Base-by-base conservation (phyloP, 108 stramenopile genomes). In the Poteriospumella lacustris region DNA sequence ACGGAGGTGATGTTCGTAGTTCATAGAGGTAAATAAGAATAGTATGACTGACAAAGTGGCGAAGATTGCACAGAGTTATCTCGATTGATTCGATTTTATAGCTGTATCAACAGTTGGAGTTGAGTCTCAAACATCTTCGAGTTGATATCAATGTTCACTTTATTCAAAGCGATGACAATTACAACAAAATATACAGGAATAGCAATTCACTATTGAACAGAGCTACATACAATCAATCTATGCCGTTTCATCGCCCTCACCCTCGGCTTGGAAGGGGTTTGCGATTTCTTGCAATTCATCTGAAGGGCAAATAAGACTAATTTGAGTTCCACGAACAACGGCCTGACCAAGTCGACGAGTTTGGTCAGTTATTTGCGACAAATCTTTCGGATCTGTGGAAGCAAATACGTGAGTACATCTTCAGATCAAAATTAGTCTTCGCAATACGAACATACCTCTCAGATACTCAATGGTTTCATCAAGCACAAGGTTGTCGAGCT, bases 381-480 rank as follows among this genome's bases (percentile, higher is more conserved):
- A 42, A 42, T 73, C 70, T 9, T 73, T 73, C 33, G 70, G 70
- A 38, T 73, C 70, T 73, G 47, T 26, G 3, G 36, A 42, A 73
- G 38, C 60, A 64, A 52, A 64, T 12, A 12, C 5, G 31, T 64
- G 5, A 31, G 31, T 64, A 3, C 36, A 64, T 56, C 15, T 64
- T 64, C 5, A 24, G 31, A 64, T 12, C 5, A 64, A 64, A 3
- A 64, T 12, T 24, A 64, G 36, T 31, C 29, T 64, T 24, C 36
- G 24, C 15, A 52, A 52, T 52, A 52, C 9, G 47, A 52, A 1
- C 76, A 40, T 36, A 84, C 82, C 82, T 84, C 88, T 76, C 75
- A 89, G 52, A 12, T 58, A 83, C 84, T 89, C 88, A 40, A 85
- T 82, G 62, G 85, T 77, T 38, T 89, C 87, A 39, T 89, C 88